These are phyloP conservation scores for Globisporangium viniferum DNA, from an alignment of 352 stramenopile genomes.

Conservation along the genomic window DNA sequence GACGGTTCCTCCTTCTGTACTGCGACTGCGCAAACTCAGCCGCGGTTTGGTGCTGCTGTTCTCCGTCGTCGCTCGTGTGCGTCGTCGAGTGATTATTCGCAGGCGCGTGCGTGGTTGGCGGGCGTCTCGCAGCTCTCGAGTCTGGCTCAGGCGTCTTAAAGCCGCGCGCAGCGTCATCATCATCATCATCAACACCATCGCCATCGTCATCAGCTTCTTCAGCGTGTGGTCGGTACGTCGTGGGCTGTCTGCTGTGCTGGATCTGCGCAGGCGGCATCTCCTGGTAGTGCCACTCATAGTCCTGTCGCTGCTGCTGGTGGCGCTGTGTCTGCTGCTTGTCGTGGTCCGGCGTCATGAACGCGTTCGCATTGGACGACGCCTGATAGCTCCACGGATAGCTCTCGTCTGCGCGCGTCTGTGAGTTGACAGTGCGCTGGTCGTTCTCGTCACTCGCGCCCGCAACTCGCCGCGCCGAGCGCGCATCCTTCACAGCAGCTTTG, in stretches of 20 bases:
- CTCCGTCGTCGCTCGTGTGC: conserved; percentile 1
- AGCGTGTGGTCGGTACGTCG: not conserved
- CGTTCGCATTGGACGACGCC: not conserved
- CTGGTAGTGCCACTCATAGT: conserved; percentile 18
- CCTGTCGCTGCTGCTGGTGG: not conserved
- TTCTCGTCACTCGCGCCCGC: conserved; percentile 6
- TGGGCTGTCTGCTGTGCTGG: conserved; percentile 6
- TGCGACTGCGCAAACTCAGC: conserved; percentile 34
- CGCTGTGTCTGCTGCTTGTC: not conserved
- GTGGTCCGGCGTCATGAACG: conserved; percentile 14
- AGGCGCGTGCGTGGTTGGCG: not conserved
- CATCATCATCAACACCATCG: not conserved
- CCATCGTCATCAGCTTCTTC: not conserved
- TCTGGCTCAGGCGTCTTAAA: conserved; percentile 13
- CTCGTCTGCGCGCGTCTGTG: not conserved
- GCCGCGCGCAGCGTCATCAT: not conserved
- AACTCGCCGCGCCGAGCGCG: not conserved
- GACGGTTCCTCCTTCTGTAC: conserved; percentile 48
- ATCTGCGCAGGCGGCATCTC: conserved; percentile 16
- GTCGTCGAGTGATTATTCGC: not conserved
- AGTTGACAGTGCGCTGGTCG: not conserved
- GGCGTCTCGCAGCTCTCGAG: not conserved
- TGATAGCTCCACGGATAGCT: conserved; percentile 2
- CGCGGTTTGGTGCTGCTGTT: conserved; percentile 8
- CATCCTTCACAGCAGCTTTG: not conserved